Conservation (phyloP, 768 basidiomycete genomes). For the Pleurotus citrinopileatus region DNA sequence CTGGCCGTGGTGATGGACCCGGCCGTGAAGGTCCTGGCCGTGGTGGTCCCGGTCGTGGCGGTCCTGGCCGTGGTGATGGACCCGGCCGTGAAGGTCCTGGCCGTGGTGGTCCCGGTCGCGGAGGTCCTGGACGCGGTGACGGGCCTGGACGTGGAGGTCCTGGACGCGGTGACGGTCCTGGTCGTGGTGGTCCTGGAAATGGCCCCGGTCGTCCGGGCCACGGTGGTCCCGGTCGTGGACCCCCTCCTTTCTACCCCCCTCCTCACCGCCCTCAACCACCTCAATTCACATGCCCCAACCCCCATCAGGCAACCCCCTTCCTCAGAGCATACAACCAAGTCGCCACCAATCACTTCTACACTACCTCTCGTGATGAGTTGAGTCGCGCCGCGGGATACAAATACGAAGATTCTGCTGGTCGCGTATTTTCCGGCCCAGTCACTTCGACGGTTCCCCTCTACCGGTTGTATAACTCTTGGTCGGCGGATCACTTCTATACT, state of each 20-base stretch:
- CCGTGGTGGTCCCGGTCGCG: background rate
- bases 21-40: background rate
- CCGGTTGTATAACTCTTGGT: conserved; percentile 12
- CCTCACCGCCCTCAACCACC: background rate
- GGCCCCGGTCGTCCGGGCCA: background rate
- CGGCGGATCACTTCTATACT: conserved; percentile 15
- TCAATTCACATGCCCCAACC: conserved; percentile 4
- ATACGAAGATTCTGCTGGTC: background rate
- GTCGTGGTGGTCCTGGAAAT: background rate
- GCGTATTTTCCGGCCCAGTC: conserved; percentile 9
- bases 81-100: background rate
- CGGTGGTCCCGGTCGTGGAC: background rate
- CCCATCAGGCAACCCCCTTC: background rate
- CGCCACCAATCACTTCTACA: conserved; percentile 9
- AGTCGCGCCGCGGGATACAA: background rate
- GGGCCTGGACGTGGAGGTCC: background rate
- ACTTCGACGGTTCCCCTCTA: conserved; percentile 13
- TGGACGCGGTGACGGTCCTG: background rate
- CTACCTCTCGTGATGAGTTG: background rate
- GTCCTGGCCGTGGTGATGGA: background rate
- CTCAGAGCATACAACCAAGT: background rate
- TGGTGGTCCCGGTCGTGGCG: background rate
- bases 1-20: background rate
- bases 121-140: background rate
- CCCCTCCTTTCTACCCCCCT: background rate